Conservation (phyloP, 768 basidiomycete genomes). For the Rhizopogon rudus region DNA sequence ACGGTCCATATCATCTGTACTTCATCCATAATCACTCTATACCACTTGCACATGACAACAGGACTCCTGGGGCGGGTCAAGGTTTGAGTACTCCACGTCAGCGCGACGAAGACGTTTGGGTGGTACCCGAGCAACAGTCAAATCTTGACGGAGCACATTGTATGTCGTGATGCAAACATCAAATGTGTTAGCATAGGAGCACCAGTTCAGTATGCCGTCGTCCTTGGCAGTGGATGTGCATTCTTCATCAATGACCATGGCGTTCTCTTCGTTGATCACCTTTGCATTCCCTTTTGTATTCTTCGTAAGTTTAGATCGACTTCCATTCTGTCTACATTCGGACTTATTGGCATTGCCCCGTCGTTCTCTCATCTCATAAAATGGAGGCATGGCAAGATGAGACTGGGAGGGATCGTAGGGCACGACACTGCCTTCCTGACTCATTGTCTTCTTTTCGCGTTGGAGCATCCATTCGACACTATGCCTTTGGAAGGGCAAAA, state of each 20-base stretch:
- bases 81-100: slow-evolving; percentile 52
- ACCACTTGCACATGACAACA: slow-evolving; percentile 81
- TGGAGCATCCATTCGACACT: no score
- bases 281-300: slow-evolving; percentile 10
- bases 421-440: no score
- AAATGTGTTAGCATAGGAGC: slow-evolving; percentile 57
- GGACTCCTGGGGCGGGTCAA: slow-evolving; percentile 64
- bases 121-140: slow-evolving; percentile 69
- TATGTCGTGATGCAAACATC: slow-evolving; percentile 86
- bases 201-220: slow-evolving; percentile 49
- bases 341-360: slow-evolving; percentile 14
- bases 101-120: slow-evolving; percentile 69
- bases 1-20: slow-evolving; percentile 87
- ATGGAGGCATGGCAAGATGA: no score
- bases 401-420: no score
- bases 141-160: slow-evolving; percentile 58
- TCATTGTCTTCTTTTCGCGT: no score
- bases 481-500: no score
- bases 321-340: background rate
- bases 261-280: slow-evolving; percentile 15
- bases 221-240: slow-evolving; percentile 5
- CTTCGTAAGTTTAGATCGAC: slow-evolving; percentile 3
- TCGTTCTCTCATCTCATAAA: no score
- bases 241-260: background rate
- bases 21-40: slow-evolving; percentile 92